phyloP scores from a whole-genome alignment of 2,329 filamentous ascomycete genomes.

The Penicillium sp. region DNA sequence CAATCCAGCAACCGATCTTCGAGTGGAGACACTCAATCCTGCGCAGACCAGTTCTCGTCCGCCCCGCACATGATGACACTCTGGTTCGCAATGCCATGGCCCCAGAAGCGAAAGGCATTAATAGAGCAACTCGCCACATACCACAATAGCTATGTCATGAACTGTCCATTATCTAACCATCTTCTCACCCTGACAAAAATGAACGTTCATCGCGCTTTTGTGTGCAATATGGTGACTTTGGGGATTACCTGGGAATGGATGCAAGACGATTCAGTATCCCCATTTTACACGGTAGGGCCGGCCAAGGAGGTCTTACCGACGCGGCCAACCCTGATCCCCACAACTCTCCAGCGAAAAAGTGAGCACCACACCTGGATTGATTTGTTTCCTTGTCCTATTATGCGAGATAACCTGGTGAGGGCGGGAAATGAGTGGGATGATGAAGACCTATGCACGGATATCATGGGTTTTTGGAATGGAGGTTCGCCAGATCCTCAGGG shows the following conservation, averaged over 20 bases:
- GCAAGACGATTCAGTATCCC: constrained; percentile 20
- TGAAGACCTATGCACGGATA: constrained; percentile 16
- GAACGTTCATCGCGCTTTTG: constrained; percentile 18
- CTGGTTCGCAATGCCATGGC: background rate
- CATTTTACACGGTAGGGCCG: constrained; percentile 14
- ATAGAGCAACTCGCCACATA: background rate
- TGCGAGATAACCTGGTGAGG: constrained; percentile 25
- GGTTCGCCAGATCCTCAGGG: constrained; percentile 1
- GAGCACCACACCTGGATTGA: constrained; percentile 29
- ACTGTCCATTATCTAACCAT: background rate
- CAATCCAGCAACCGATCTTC: background rate
- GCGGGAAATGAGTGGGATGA: constrained; percentile 18
- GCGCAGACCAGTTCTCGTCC: background rate
- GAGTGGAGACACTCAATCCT: background rate
- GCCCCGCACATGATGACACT: background rate
- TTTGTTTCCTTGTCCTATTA: constrained; percentile 19
- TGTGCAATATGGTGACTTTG: constrained; percentile 16
- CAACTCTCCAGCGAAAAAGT: constrained; percentile 20
- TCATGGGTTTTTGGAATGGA: constrained; percentile 11
- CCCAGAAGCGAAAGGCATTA: background rate
- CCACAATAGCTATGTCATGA: background rate
- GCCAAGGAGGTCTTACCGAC: background rate
- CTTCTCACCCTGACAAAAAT: constrained; percentile 10
- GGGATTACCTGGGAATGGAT: constrained; percentile 13
- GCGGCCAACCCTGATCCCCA: constrained; percentile 1